These are phyloP conservation scores for Coemansia pectinata DNA, from an alignment of 192 early-diverging fungal species.

Conservation along the genomic window DNA sequence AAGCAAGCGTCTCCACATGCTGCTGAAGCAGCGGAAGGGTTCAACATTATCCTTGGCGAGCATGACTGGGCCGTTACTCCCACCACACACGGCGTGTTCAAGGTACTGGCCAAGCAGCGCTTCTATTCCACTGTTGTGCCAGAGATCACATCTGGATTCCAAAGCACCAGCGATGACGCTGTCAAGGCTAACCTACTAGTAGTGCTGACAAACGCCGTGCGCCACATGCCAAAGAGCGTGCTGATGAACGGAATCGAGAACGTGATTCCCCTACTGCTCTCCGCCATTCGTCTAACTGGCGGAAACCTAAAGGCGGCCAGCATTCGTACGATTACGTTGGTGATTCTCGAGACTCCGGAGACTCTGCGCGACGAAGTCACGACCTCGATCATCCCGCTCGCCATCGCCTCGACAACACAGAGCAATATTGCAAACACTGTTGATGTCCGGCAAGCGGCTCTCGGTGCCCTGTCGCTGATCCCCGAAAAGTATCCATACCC, in stretches of 20 bases:
- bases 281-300: constrained; percentile 68
- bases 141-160: constrained; percentile 61
- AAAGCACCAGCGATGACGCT: constrained; percentile 26
- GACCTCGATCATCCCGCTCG: constrained; percentile 25
- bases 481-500: constrained; percentile 64
- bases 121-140: constrained; percentile 82
- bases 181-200: constrained; percentile 74
- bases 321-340: constrained; percentile 72
- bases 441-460: constrained; percentile 71
- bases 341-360: constrained; percentile 69
- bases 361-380: constrained; percentile 51
- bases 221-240: constrained; percentile 81
- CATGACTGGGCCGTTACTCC: constrained; percentile 71
- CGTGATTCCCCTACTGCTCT: constrained; percentile 77
- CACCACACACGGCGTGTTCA: constrained; percentile 44
- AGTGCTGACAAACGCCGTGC: constrained; percentile 79
- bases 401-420: constrained; percentile 17
- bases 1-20: constrained; percentile 7
- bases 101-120: constrained; percentile 81
- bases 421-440: constrained; percentile 25
- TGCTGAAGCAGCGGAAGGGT: constrained; percentile 61
- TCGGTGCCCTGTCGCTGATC: constrained; percentile 67
- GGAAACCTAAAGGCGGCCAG: constrained; percentile 69
- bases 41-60: constrained; percentile 76
- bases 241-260: constrained; percentile 74